Evolutionary conservation across 177 flowering plant genomes (phyloP), one percentile per base, ranked within the genome.

Genomic region (Vitis hybrid): DNA sequence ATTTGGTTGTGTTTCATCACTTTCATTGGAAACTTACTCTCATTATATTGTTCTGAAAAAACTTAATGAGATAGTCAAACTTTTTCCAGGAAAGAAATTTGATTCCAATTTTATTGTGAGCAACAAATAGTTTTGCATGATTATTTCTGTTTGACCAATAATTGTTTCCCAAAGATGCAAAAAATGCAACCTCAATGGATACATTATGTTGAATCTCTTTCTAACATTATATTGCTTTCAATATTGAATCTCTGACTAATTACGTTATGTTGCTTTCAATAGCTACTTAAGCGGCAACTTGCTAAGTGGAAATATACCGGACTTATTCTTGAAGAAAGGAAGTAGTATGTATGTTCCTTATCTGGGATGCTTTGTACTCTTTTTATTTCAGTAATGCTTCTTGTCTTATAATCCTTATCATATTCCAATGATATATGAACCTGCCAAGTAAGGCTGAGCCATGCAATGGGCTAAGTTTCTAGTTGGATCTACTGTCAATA

Each of bases 281-380:
- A 85, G 89, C 62, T 82, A 78, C 65, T 56, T 85, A 63, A 71
- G 74, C 18, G 78, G 82, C 63, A 85, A 85, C 74, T 49, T 64
- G 74, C 78, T 85, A 7, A 78, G 72, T 66, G 89, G 89, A 73
- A 74, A 60, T 52, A 55, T 83, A 54, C 89, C 87, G 3, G 80
- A 73, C 34, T 66, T 80, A 52, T 64, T 85, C 66, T 70, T 83
- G 76, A 69, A 45, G 68, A 71, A 70, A 9, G 87, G 85, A 56
- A 70, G 54, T 12, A 80, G 57, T 69, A 55, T 82, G 87, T 85
- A 83, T 52, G 87, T 80, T 56, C 65, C 68, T 56, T 57, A 49
- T 63, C 64, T 60, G 10, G 2, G 7, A 64, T 52, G 48, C 56
- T 18, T 1, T 56, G 48, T 34, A 9, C 18, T 58, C 10, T 64